Conservation (phyloP, 306 rosid species). For the Inga leiocalycina region DNA sequence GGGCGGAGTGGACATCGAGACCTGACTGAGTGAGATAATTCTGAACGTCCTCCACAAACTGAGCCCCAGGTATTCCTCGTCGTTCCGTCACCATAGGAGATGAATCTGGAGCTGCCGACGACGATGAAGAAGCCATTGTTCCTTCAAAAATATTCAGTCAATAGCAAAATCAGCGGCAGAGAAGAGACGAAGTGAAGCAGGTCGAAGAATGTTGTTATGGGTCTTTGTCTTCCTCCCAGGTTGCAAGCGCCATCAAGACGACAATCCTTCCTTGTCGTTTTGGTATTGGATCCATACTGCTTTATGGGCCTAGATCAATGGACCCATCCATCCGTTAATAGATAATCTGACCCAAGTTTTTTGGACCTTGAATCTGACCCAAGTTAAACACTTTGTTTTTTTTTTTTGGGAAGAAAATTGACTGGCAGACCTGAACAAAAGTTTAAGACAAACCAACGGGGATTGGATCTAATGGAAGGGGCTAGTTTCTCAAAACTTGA, state of each 20-base stretch:
- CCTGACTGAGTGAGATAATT: slow-evolving; percentile 71
- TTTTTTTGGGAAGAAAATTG: too few species aligned
- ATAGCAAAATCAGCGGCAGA: neutral
- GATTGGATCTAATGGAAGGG: too few species aligned
- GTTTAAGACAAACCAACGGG: too few species aligned
- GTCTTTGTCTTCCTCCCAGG: neutral
- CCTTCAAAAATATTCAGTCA: neutral
- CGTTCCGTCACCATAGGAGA: slow-evolving; percentile 59
- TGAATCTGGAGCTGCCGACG: slow-evolving; percentile 38
- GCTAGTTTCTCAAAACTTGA: too few species aligned
- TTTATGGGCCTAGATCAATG: neutral
- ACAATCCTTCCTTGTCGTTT: slow-evolving; percentile 24
- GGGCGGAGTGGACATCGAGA: slow-evolving; percentile 79
- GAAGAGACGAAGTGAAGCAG: neutral
- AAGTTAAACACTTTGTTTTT: neutral
- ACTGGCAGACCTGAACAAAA: too few species aligned
- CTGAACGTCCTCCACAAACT: slow-evolving; percentile 88
- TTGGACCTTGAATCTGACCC: neutral
- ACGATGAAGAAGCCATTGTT: slow-evolving; percentile 59
- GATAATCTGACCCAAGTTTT: neutral
- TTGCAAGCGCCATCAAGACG: neutral
- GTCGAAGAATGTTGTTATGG: neutral
- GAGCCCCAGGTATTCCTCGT: slow-evolving; percentile 96
- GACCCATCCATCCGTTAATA: neutral
- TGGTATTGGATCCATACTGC: neutral